A percentile compares a stretch with the other conserved stretches of the same genome.
Conservation (phyloP, 495 filamentous ascomycete species). For the Aspergillus nanangensis region DNA sequence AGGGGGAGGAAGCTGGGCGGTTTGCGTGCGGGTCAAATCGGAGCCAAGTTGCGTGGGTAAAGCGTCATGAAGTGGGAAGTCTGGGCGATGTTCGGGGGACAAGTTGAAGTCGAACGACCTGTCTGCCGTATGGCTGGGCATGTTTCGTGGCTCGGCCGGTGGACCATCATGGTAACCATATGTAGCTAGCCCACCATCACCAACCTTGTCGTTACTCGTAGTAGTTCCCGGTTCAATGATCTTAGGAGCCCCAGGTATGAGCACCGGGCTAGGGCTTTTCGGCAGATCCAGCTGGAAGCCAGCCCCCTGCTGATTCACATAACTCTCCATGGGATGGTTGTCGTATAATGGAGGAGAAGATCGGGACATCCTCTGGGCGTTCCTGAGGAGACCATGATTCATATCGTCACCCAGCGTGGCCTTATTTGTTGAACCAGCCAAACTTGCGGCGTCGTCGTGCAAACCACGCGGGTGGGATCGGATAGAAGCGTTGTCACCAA, state of each 20-base stretch:
- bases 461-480: conserved; percentile 44
- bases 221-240: conserved; percentile 4
- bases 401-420: conserved; percentile 47
- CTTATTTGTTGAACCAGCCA: conserved; percentile 47
- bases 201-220: no score
- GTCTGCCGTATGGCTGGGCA: neutral
- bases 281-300: conserved; percentile 21
- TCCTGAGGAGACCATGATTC: conserved; percentile 55
- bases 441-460: conserved; percentile 59
- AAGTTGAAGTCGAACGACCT: neutral
- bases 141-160: no score
- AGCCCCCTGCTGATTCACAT: conserved; percentile 7
- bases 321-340: conserved; percentile 7
- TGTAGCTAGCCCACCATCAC: no score
- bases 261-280: conserved; percentile 15
- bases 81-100: conserved; percentile 17
- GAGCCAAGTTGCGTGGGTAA: conserved; percentile 7
- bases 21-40: conserved; percentile 7
- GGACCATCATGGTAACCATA: neutral
- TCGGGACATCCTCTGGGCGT: conserved; percentile 62
- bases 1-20: conserved; percentile 24
- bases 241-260: conserved; percentile 10
- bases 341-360: conserved; percentile 51
- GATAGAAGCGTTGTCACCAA: conserved; percentile 55
- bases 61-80: conserved; percentile 24